Evolutionary conservation across 371 early-diverging fungal genomes (phyloP), one percentile per base, ranked within the genome.

Genomic region (Saksenaea vasiformis): DNA sequence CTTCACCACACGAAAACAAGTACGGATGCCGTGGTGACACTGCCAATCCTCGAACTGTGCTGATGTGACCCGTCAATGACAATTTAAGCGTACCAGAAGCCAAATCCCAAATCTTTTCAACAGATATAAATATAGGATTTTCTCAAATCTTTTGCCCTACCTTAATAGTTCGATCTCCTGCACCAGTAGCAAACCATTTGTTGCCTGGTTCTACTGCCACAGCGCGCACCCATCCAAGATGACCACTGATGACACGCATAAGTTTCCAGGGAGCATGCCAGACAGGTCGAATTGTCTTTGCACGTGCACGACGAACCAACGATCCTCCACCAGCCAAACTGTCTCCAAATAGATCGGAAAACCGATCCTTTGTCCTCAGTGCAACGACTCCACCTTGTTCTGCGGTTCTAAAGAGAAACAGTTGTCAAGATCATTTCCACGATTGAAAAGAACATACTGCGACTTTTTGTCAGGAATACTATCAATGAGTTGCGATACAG

Each of bases 181-280:
- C 95, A 35, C 98, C 99, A 0, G 96, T 95, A 0, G 92, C 98
- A 82, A 98, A 98, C 98, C 98, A 98, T 73, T 93, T 90, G 78
- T 98, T 98, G 24, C 91, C 90, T 14, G 93, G 90, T 73, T 98
- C 99, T 4, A 98, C 93, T 17, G 96, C 89, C 39, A 98, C 80
- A 47, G 91, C 85, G 19, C 98, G 85, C 36, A 98, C 98, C 98
- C 98, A 98, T 17, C 99, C 99, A 61, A 95, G 83, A 75, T 98
- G 99, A 5, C 99, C 99, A 67, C 92, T 91, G 58, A 98, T 95
- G 43, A 98, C 95, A 64, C 94, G 87, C 96, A 95, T 95, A 61
- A 98, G 84, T 78, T 95, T 96, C 98, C 98, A 98, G n/a, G 98
- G 98, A 26, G 98, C 94, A 75, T 98, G 98, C 98, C 98, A 98